Evolutionary conservation across 1,284 basidiomycete genomes (phyloP).

Genomic region (Amylostereum areolatum): DNA sequence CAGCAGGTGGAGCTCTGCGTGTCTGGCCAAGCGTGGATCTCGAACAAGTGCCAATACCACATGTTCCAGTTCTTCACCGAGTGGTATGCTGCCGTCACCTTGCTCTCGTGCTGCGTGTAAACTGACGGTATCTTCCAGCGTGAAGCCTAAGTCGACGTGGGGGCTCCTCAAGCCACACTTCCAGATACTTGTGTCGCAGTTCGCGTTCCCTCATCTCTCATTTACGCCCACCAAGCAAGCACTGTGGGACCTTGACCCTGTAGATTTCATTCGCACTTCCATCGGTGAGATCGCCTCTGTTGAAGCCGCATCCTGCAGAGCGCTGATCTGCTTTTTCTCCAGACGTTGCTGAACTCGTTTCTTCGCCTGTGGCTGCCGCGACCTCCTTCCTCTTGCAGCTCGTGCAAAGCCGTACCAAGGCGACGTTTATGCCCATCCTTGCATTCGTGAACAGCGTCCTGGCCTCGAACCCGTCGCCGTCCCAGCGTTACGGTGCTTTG

Average conservation of each 20-base stretch:
- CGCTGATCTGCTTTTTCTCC: background rate
- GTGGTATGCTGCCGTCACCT: constrained; percentile 47
- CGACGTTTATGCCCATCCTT: constrained; percentile 73
- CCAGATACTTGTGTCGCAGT: constrained; percentile 64
- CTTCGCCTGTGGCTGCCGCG: constrained; percentile 70
- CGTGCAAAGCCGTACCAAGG: constrained; percentile 71
- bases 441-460: constrained; percentile 70
- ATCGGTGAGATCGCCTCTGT: constrained; percentile 45
- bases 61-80: constrained; percentile 81
- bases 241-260: constrained; percentile 72
- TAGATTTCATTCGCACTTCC: constrained; percentile 70
- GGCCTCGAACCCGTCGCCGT: constrained; percentile 47
- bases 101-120: constrained; percentile 2
- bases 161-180: constrained; percentile 77
- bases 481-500: constrained; percentile 76
- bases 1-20: constrained; percentile 71
- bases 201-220: constrained; percentile 82
- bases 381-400: constrained; percentile 75
- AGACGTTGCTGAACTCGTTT: constrained; percentile 79
- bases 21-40: constrained; percentile 68
- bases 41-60: constrained; percentile 75
- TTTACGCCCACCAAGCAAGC: constrained; percentile 65
- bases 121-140: constrained; percentile 35
- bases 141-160: constrained; percentile 89
- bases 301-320: background rate